Evolutionary conservation across 2,329 filamentous ascomycete species (phyloP), one percentile per base, ranked within the genome.

Genomic region (Colletotrichum musicola): DNA sequence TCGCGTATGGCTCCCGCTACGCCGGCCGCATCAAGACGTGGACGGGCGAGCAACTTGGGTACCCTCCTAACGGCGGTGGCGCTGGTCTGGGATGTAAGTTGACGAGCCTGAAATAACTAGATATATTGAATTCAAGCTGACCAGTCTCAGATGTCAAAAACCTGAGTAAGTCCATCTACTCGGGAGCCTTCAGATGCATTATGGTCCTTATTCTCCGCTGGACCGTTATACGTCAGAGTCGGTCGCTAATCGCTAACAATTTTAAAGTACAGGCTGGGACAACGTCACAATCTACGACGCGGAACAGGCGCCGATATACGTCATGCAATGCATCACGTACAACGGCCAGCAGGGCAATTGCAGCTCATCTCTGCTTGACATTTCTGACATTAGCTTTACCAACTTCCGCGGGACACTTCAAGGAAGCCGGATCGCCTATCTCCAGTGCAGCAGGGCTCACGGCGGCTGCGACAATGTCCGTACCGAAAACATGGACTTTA

Each of bases 311-410:
- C 61, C 55, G 13, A 47, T 53, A 12, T 58, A 55, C 3, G 55
- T 63, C 2, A 68, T 61, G 44, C 59, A 63, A 42, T 54, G 64
- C 47, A 63, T 58, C 47, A 68, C 44, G 0, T 64, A 64, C 38
- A 60, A 56, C 55, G 55, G 44, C 1, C 42, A 57, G 0, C 40
- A 44, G 3, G 65, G 47, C 20, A 46, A 64, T 9, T 56, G 49
- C 49, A 64, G 61, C 18, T 42, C 47, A 2, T 64, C 47, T 10
- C 6, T 47, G 6, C 51, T 68, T 4, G 47, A 60, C 7, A 56
- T 61, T 20, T 64, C 65, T 9, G 40, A 65, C n/a, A 57, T 61
- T 16, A 65, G 56, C 56, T 61, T 49, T 3, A 35, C 27, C 25
- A 30, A 57, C 22, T 59, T 42, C 22, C 46, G 30, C 7, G 61